phyloP scores from a whole-genome alignment of 768 basidiomycete genomes.

The Tremella fuciformis region DNA sequence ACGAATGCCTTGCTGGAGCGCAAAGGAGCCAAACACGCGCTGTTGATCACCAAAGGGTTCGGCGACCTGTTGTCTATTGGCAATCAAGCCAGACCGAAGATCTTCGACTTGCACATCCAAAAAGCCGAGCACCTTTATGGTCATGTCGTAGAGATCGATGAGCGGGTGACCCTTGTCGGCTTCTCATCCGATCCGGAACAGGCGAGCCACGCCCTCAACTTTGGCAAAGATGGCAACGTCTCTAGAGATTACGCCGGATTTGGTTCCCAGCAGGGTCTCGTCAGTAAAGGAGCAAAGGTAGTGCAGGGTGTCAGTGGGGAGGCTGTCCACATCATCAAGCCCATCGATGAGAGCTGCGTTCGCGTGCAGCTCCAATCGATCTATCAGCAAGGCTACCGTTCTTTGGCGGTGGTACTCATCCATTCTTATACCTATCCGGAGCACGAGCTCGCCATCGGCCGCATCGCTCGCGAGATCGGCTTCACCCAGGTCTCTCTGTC shows the following conservation, averaged over 20 bases:
- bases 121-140: slow-evolving; percentile 65
- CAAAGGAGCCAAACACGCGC: slow-evolving; percentile 85
- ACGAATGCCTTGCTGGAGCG: slow-evolving; percentile 94
- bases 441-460: slow-evolving; percentile 73
- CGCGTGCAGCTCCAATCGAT: slow-evolving; percentile 65
- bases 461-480: slow-evolving; percentile 72
- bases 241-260: no score
- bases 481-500: slow-evolving; percentile 79
- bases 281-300: slow-evolving; percentile 55
- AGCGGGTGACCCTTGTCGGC: slow-evolving; percentile 68
- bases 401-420: slow-evolving; percentile 80
- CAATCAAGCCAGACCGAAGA: slow-evolving; percentile 89
- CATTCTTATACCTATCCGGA: slow-evolving; percentile 90
- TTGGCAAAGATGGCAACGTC: no score
- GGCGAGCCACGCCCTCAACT: no score
- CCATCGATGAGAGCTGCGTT: slow-evolving; percentile 63
- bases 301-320: slow-evolving; percentile 82
- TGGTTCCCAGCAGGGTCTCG: slow-evolving; percentile 7
- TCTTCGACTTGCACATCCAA: slow-evolving; percentile 88
- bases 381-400: slow-evolving; percentile 78
- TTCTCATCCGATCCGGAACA: slow-evolving; percentile 6
- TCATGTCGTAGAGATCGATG: slow-evolving; percentile 68
- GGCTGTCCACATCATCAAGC: slow-evolving; percentile 75
- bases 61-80: slow-evolving; percentile 83
- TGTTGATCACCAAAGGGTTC: slow-evolving; percentile 68